Evolutionary conservation across 345 rosid genomes (phyloP), one percentile per base, ranked within the genome.

Genomic region (Rhizophora mangle): DNA sequence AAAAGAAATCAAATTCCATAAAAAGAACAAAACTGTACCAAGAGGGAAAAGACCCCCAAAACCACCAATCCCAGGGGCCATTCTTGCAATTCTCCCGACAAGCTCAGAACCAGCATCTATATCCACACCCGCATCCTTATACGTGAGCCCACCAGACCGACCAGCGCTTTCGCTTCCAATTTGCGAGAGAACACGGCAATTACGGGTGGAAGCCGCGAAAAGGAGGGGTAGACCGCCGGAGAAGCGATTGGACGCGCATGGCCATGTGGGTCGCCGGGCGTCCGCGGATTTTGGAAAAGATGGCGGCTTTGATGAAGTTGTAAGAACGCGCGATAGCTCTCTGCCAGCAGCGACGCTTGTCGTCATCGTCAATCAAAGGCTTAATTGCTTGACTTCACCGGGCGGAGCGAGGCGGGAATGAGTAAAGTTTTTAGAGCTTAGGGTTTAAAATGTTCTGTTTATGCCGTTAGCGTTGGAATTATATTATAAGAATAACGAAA

Each of bases 11-110:
- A 10, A 2, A 21, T 21, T 3, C 2, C 13, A 2, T 8, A 11
- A 56, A 11, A 6, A 22, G 59, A 22, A 2, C 13, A 56, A 15
- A 27, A 27, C 4, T 21, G 15, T 89, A 92, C 99, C 98, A 32
- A 90, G 78, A 8, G 98, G 96, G 76, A 71, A 90, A 68, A 90
- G 94, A 32, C 97, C 98, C 49, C 96, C 98, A 62, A 95, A 95
- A 53, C 97, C 99, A 43, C 97, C 98, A 49, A 92, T 89, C 56
- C 92, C 94, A 52, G 94, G 97, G 32, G 94, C 92, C 97, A 95
- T 90, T 72, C 89, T 90, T 0, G 93, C 92, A 57, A 92, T 95
- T 75, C 98, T 80, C 68, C 71, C 67, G 56, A 92, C 94, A 62
- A 95, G 99, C 72, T 95, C 97, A 7, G 94, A 57, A 51, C 98